Conservation (phyloP, 305 asterid species). For the Fraxinus floribunda region DNA sequence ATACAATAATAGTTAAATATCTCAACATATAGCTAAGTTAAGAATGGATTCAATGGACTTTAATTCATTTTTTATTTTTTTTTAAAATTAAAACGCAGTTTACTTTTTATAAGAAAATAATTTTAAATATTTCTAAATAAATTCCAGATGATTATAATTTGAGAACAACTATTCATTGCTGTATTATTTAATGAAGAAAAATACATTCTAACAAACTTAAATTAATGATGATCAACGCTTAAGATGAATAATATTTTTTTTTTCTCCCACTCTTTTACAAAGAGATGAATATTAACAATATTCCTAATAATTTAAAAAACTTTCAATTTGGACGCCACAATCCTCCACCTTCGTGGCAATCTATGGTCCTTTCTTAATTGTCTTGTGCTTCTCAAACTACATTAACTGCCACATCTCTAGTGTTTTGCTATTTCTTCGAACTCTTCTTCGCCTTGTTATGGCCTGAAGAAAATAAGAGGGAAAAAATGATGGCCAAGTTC, state of each 20-base stretch:
- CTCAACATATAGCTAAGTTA: not conserved
- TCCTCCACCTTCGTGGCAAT: slow-evolving; percentile 49
- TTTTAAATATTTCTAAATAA: not conserved
- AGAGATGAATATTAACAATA: too few species aligned
- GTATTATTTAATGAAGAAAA: too few species aligned
- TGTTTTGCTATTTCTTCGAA: slow-evolving; percentile 6
- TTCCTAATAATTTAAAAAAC: not conserved
- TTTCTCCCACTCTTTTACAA: not conserved
- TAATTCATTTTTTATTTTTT: too few species aligned
- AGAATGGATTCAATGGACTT: not conserved
- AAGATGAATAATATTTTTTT: too few species aligned
- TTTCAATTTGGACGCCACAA: slow-evolving; percentile 36
- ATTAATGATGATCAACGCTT: too few species aligned
- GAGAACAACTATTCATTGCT: not conserved
- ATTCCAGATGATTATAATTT: too few species aligned
- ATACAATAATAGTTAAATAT: not conserved
- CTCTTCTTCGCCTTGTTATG: not conserved
- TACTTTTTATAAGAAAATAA: not conserved
- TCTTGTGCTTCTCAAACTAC: slow-evolving; percentile 21
- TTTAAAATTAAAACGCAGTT: not conserved
- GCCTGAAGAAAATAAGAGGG: not conserved
- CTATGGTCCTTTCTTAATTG: slow-evolving; percentile 39
- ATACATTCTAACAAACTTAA: too few species aligned
- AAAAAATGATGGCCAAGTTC: slow-evolving; percentile 46
- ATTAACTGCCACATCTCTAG: slow-evolving; percentile 4